Conservation (phyloP, 2,329 filamentous ascomycete species). For the Hypoxylon sp. region DNA sequence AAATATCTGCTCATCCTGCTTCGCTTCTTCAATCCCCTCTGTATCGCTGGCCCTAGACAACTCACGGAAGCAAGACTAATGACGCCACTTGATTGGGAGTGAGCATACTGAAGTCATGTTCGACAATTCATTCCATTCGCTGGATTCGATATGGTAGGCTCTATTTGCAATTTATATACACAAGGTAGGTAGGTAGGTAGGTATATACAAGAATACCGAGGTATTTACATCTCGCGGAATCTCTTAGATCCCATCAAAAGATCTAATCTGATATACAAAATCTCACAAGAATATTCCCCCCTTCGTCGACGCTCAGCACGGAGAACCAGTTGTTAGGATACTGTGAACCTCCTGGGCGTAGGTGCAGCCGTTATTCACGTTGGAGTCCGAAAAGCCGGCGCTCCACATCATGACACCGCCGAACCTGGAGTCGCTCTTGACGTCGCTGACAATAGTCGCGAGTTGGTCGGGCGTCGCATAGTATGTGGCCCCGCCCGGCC, state of each 20-base stretch:
- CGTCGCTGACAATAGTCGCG: constrained; percentile 48
- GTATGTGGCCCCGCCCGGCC: constrained; percentile 50
- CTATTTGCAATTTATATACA: constrained; percentile 5
- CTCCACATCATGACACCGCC: constrained; percentile 59
- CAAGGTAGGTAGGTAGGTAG: background rate
- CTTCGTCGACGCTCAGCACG: constrained; percentile 40
- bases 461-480: constrained; percentile 53
- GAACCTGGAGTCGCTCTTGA: constrained; percentile 50
- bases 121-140: no score
- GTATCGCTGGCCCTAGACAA: no score
- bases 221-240: background rate
- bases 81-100: no score
- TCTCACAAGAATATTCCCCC: background rate
- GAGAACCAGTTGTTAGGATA: constrained; percentile 52
- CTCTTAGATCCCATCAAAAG: background rate
- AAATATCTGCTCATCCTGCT: no score
- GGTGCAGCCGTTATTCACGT: constrained; percentile 54
- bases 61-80: no score
- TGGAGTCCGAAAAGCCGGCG: constrained; percentile 56
- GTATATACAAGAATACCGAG: background rate
- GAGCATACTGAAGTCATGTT: no score
- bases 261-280: background rate
- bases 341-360: constrained; percentile 57
- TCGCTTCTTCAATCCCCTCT: no score
- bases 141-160: background rate